Percentiles rank a stretch among this genome's conserved stretches.
phyloP scores from a whole-genome alignment of 164 flowering plant genomes.

The Malania oleifera region DNA sequence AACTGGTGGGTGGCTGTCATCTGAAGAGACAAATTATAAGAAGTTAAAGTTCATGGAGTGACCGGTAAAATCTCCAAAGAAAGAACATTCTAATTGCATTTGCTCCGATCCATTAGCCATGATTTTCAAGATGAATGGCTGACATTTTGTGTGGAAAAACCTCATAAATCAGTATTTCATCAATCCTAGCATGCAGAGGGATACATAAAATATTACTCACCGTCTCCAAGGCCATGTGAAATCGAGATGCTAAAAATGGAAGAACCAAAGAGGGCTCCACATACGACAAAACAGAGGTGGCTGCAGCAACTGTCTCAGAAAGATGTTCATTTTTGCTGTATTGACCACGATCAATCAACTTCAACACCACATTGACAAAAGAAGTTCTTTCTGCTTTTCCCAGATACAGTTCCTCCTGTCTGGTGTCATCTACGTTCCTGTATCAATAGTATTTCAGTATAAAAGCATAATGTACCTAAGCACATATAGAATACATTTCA shows the following conservation, averaged over 20 bases:
- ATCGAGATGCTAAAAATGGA: slow-evolving; percentile 88
- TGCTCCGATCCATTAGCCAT: not conserved
- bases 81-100: not conserved
- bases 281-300: slow-evolving; percentile 86
- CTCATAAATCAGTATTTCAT: not conserved
- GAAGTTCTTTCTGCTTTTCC: slow-evolving; percentile 57
- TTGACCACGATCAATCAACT: slow-evolving; percentile 93
- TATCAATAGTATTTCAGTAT: slow-evolving; percentile 11
- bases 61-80: slow-evolving; percentile 1
- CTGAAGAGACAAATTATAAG: slow-evolving; percentile 41
- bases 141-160: not conserved
- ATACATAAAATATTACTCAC: slow-evolving; percentile 42
- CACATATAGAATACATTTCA: slow-evolving; percentile 5
- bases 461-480: slow-evolving; percentile 1
- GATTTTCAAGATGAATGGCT: not conserved
- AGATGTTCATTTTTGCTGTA: slow-evolving; percentile 94
- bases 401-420: slow-evolving; percentile 32
- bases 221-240: slow-evolving; percentile 92
- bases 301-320: slow-evolving; percentile 90
- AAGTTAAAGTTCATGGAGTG: slow-evolving; percentile 17
- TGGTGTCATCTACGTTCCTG: slow-evolving; percentile 42
- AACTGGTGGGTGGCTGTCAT: slow-evolving; percentile 97
- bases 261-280: slow-evolving; percentile 88
- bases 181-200: not conserved
- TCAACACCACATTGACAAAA: slow-evolving; percentile 72